Conservation (phyloP, 768 basidiomycete genomes). For the Neoboletus brunneissimus region DNA sequence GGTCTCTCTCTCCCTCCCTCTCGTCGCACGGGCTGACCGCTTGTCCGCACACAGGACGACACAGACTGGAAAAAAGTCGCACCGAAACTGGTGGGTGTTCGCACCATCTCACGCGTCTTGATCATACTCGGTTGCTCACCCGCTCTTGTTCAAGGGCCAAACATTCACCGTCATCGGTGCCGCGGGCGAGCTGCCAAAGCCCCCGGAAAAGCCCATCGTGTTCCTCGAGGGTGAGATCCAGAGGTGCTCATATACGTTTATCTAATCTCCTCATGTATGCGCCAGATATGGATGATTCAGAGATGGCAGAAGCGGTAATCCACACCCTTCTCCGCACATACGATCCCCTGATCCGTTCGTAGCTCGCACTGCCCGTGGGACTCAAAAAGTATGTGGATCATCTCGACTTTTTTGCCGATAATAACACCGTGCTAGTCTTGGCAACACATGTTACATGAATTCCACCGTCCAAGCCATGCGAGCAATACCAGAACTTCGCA, state of each 20-base stretch:
- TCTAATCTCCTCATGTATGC: constrained; percentile 17
- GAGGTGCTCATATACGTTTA: not conserved
- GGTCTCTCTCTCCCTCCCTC: constrained; percentile 41
- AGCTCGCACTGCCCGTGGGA: constrained; percentile 82
- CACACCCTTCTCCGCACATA: not conserved
- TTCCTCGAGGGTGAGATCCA: constrained; percentile 75
- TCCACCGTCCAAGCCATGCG: constrained; percentile 92
- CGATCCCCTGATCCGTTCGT: constrained; percentile 3
- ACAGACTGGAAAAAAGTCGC: constrained; percentile 81
- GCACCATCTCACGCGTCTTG: constrained; percentile 2
- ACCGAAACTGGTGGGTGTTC: constrained; percentile 67
- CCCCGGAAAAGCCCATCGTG: constrained; percentile 72
- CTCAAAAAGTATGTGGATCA: constrained; percentile 58
- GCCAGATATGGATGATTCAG: constrained; percentile 80
- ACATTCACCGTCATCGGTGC: constrained; percentile 93
- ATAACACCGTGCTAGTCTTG: constrained; percentile 45
- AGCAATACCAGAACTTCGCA: constrained; percentile 84
- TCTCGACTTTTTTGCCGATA: not conserved
- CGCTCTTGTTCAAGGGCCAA: constrained; percentile 58
- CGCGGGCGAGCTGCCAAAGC: constrained; percentile 87
- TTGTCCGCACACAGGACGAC: constrained; percentile 63
- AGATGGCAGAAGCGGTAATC: constrained; percentile 77
- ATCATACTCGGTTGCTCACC: not conserved
- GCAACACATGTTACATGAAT: constrained; percentile 99
- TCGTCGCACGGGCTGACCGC: too few species aligned